Percentiles rank a stretch among this genome's conserved stretches.
These are phyloP conservation scores for Luffa acutangula DNA, from an alignment of 306 rosid genomes.

Conservation along the genomic window DNA sequence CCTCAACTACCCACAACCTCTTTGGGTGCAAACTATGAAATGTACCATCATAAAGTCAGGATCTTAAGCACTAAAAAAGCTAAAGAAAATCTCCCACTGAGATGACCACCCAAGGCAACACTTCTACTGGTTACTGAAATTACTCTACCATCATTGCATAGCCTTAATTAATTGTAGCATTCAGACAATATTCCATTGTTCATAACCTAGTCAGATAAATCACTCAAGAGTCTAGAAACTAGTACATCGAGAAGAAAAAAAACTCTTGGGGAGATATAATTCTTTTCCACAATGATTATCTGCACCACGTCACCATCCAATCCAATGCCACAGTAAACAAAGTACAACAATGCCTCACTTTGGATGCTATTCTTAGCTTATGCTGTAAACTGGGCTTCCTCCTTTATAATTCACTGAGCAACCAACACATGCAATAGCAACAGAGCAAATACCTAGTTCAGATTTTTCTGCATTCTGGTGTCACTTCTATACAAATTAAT, in stretches of 20 bases:
- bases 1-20: neutral
- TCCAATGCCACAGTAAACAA: neutral
- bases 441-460: neutral
- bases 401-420: neutral
- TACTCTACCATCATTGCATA: neutral
- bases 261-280: neutral
- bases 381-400: neutral
- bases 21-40: neutral
- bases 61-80: neutral
- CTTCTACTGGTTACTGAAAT: neutral
- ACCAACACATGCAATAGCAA: neutral
- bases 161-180: neutral
- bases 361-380: neutral
- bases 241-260: neutral
- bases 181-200: neutral
- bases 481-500: neutral
- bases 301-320: neutral
- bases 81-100: neutral
- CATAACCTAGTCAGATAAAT: neutral
- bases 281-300: neutral
- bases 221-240: neutral
- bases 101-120: neutral
- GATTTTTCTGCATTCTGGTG: constrained; percentile 1
- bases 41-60: neutral
- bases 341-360: neutral